These are phyloP conservation scores for Triticum turgidum DNA, from an alignment of 176 grass and related monocot species.

Conservation along the genomic window DNA sequence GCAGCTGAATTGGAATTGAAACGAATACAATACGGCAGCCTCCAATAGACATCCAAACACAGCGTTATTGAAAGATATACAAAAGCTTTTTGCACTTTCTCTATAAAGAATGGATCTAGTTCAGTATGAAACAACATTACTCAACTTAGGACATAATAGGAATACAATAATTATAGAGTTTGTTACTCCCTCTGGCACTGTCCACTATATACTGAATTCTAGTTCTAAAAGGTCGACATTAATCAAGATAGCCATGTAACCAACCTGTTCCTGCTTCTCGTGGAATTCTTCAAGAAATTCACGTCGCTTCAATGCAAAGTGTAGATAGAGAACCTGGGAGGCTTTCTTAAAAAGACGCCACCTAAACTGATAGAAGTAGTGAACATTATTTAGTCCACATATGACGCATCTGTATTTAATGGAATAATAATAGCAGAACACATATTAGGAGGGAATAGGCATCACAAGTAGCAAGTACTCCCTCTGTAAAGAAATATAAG, in stretches of 20 bases:
- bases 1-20: too few relatives aligned
- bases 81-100: neutral
- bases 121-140: slow-evolving; percentile 2
- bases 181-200: too few relatives aligned
- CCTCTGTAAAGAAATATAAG: too few relatives aligned
- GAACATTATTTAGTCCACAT: slow-evolving; percentile 46
- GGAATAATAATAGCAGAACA: slow-evolving; percentile 15
- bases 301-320: slow-evolving; percentile 89
- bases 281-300: slow-evolving; percentile 93
- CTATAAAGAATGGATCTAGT: neutral
- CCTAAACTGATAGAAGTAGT: slow-evolving; percentile 84
- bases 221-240: neutral
- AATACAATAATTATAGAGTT: neutral
- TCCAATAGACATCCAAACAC: too few relatives aligned
- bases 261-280: slow-evolving; percentile 98
- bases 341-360: slow-evolving; percentile 98
- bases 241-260: slow-evolving; percentile 11
- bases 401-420: slow-evolving; percentile 14
- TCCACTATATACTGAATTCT: slow-evolving; percentile 8
- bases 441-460: neutral
- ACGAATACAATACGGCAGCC: too few relatives aligned
- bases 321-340: slow-evolving; percentile 89
- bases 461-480: slow-evolving; percentile 7
- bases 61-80: neutral
- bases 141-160: neutral